phyloP scores from a whole-genome alignment of 1,284 basidiomycete genomes.

The Sparassis latifolia region DNA sequence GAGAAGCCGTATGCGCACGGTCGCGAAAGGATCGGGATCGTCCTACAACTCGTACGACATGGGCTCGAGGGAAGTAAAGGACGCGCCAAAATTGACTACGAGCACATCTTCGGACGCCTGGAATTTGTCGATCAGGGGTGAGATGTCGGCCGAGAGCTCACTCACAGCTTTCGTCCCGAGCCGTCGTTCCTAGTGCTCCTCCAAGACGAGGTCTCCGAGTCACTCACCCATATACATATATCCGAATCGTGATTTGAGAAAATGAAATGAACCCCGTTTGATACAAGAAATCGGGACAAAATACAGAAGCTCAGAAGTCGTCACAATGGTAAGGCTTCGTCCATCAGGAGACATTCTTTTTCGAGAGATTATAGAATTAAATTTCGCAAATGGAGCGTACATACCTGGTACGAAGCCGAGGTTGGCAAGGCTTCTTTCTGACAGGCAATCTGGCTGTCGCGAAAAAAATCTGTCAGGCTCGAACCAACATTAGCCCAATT shows the following conservation, averaged over 20 bases:
- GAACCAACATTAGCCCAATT: too few relatives aligned
- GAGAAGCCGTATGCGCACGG: constrained; percentile 4
- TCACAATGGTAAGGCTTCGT: constrained; percentile 14
- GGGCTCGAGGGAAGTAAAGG: neutral
- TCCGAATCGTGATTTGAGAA: constrained; percentile 7
- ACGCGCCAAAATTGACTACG: constrained; percentile 8
- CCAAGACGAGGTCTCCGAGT: constrained; percentile 11
- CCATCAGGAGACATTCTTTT: constrained; percentile 19
- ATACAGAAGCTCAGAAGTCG: constrained; percentile 16
- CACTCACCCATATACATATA: constrained; percentile 7
- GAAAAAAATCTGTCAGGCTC: too few relatives aligned
- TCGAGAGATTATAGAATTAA: neutral
- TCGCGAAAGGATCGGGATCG: constrained; percentile 1
- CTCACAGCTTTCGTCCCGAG: constrained; percentile 11
- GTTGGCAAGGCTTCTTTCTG: too few relatives aligned
- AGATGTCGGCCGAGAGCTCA: neutral
- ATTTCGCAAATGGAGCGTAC: neutral
- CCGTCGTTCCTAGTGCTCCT: constrained; percentile 6
- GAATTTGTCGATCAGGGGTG: neutral
- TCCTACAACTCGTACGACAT: neutral
- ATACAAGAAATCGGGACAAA: constrained; percentile 16
- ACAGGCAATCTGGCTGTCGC: too few relatives aligned
- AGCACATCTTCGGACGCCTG: constrained; percentile 12
- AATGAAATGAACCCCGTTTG: constrained; percentile 6
- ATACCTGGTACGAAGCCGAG: constrained; percentile 3